These are phyloP conservation scores for Curvularia spicifera DNA, from an alignment of 2,329 filamentous ascomycete genomes.

Conservation along the genomic window DNA sequence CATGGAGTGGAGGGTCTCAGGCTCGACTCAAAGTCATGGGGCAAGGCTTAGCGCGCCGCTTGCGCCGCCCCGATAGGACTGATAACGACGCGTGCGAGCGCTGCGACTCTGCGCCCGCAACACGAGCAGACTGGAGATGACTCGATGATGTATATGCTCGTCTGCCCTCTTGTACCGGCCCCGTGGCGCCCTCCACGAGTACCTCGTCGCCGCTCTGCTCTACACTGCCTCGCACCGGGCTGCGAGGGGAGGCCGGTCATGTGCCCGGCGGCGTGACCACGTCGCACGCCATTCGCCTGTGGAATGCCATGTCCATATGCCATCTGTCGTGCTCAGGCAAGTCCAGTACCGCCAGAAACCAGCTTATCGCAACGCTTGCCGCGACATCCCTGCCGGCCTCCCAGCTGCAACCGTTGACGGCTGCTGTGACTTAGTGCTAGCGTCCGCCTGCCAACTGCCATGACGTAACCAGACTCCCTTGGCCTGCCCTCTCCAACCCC, in stretches of 20 bases:
- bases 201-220: neutral
- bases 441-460: neutral
- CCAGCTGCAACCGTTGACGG: neutral
- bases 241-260: conserved; percentile 20
- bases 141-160: neutral
- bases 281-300: conserved; percentile 36
- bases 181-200: conserved; percentile 1
- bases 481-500: neutral
- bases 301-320: conserved; percentile 3
- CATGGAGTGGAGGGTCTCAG: conserved; percentile 11
- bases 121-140: neutral
- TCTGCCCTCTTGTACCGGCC: neutral
- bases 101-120: neutral
- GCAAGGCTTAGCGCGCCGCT: conserved; percentile 12
- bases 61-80: conserved; percentile 7
- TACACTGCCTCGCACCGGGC: neutral
- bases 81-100: conserved; percentile 12
- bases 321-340: neutral
- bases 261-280: conserved; percentile 32
- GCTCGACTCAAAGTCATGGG: conserved; percentile 15
- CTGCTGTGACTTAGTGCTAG: neutral
- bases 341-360: no score
- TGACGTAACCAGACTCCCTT: neutral
- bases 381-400: conserved; percentile 1
- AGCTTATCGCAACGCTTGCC: conserved; percentile 1